These are phyloP conservation scores for Ambrosiella cleistominuta DNA, from an alignment of 2,329 filamentous ascomycete genomes.

Conservation along the genomic window DNA sequence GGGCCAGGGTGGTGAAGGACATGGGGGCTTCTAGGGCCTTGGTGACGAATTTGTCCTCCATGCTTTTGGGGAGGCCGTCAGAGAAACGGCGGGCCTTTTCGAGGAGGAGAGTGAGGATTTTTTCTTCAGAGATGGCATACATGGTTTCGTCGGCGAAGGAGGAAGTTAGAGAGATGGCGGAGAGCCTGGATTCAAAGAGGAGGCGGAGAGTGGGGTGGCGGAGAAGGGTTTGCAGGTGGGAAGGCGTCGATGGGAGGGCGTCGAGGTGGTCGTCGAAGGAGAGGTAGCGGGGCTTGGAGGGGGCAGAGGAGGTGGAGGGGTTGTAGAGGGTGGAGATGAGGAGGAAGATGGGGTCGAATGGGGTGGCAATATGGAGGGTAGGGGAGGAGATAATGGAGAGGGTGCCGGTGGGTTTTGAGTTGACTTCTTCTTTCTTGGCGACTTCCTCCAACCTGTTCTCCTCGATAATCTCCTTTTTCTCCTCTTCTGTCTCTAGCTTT, in stretches of 20 bases:
- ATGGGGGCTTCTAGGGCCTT: conserved; percentile 62
- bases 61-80: conserved; percentile 50
- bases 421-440: background rate
- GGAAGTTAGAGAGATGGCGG: conserved; percentile 59
- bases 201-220: conserved; percentile 28
- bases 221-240: conserved; percentile 42
- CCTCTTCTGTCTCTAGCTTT: background rate
- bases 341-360: conserved; percentile 70
- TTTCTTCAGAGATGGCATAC: conserved; percentile 61
- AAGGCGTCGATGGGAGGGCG: conserved; percentile 33
- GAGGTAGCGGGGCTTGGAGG: conserved; percentile 45
- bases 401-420: background rate
- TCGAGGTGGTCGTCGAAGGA: conserved; percentile 58
- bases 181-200: conserved; percentile 48
- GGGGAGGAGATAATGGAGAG: conserved; percentile 26
- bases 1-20: conserved; percentile 25
- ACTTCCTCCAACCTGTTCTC: background rate
- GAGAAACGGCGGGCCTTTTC: conserved; percentile 56
- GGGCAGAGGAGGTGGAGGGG: conserved; percentile 22
- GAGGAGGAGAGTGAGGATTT: conserved; percentile 48
- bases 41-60: conserved; percentile 73
- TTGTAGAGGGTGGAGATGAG: conserved; percentile 50
- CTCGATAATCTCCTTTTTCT: background rate
- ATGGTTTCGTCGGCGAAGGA: conserved; percentile 70
- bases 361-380: conserved; percentile 68